Conservation (phyloP, 805 yeast genomes). For the Candida piceae region DNA sequence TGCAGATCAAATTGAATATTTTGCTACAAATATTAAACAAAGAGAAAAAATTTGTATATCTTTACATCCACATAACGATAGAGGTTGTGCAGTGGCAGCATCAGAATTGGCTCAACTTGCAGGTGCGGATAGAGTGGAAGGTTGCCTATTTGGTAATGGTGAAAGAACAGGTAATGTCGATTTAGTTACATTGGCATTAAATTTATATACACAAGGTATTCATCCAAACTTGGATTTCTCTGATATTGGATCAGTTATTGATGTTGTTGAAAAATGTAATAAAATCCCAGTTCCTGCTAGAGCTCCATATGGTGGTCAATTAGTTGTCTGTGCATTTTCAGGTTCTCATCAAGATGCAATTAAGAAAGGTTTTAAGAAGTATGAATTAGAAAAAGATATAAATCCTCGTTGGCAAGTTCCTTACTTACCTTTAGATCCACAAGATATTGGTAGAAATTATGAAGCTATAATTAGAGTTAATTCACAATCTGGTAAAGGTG, state of each 20-base stretch:
- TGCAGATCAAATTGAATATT: conserved; percentile 78
- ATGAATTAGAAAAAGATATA: conserved; percentile 43
- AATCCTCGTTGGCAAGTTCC: conserved; percentile 57
- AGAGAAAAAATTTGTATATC: conserved; percentile 69
- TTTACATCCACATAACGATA: conserved; percentile 72
- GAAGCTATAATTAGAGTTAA: conserved; percentile 81
- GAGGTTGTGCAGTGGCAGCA: conserved; percentile 85
- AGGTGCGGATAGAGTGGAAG: conserved; percentile 85
- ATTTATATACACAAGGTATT: conserved; percentile 75
- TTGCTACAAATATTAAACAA: conserved; percentile 60
- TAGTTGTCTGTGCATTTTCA: conserved; percentile 73
- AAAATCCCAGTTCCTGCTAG: conserved; percentile 69
- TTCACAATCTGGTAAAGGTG: conserved; percentile 86
- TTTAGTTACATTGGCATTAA: conserved; percentile 67
- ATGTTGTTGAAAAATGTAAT: conserved; percentile 69
- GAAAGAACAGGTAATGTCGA: conserved; percentile 85
- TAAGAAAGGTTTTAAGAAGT: conserved; percentile 34
- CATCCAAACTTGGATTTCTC: conserved; percentile 69
- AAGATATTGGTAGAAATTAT: conserved; percentile 74
- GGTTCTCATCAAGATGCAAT: conserved; percentile 45
- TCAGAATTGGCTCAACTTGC: conserved; percentile 71
- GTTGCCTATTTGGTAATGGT: conserved; percentile 79
- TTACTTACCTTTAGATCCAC: conserved; percentile 75
- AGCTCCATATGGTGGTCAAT: conserved; percentile 78
- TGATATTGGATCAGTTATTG: conserved; percentile 60